These are phyloP conservation scores for Euphrasia arctica DNA, from an alignment of 305 asterid species.

Conservation along the genomic window DNA sequence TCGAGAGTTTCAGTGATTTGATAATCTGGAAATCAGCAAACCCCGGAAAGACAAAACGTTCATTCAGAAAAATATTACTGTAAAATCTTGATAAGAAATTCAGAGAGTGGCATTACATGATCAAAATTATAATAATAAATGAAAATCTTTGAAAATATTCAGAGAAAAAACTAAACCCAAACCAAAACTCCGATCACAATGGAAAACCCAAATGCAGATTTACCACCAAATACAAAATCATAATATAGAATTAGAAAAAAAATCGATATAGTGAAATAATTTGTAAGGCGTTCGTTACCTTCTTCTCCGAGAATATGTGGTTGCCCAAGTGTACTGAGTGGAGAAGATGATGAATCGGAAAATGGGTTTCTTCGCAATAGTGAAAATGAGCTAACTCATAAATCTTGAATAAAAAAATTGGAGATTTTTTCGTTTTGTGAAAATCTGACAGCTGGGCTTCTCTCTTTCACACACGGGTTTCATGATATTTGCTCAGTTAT, in stretches of 20 bases:
- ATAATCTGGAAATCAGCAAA: slow-evolving; percentile 18
- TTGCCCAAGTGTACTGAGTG: background rate
- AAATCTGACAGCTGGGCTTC: slow-evolving; percentile 1
- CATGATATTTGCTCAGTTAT: background rate
- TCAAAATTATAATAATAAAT: no score
- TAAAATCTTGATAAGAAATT: no score
- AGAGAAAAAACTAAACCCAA: background rate
- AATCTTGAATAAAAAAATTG: background rate
- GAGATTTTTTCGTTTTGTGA: background rate
- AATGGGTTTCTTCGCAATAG: background rate
- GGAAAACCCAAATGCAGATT: background rate
- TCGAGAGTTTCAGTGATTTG: slow-evolving; percentile 15
- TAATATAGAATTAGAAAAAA: background rate
- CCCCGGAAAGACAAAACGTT: background rate
- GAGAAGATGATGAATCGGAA: background rate
- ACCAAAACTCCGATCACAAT: background rate
- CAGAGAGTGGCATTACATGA: no score
- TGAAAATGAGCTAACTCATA: background rate
- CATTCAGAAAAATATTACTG: no score
- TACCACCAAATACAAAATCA: background rate
- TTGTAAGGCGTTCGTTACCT: no score
- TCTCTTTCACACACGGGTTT: slow-evolving; percentile 1
- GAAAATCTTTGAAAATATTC: no score
- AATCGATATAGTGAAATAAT: background rate
- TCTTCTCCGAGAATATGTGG: no score